phyloP scores from a whole-genome alignment of 768 basidiomycete species.

The Antrodiella citrinella region DNA sequence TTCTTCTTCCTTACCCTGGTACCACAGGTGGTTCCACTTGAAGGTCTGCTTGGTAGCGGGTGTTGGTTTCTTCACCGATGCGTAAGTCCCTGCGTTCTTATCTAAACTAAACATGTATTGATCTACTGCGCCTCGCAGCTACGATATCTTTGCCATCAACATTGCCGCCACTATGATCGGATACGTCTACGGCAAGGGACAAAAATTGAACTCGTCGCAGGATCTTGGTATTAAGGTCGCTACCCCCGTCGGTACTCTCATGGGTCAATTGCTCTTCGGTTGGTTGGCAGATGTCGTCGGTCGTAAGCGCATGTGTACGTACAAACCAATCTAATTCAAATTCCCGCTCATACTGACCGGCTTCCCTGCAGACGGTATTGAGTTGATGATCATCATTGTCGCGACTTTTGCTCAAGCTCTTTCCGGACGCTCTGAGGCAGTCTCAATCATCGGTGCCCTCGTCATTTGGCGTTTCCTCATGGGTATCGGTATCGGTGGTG shows the following conservation, averaged over 20 bases:
- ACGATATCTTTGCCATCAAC: constrained; percentile 36
- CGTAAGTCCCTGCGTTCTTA: constrained; percentile 12
- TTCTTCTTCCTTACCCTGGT: neutral
- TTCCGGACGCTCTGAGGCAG: constrained; percentile 27
- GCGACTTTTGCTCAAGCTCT: constrained; percentile 32
- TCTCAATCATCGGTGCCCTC: constrained; percentile 34
- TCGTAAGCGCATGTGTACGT: constrained; percentile 30
- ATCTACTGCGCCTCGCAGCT: constrained; percentile 11
- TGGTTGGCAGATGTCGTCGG: constrained; percentile 38
- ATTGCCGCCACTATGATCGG: constrained; percentile 39
- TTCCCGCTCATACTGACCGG: neutral
- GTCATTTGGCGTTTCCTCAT: constrained; percentile 38
- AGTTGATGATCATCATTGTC: constrained; percentile 31
- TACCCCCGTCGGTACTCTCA: constrained; percentile 31
- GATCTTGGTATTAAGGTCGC: constrained; percentile 39
- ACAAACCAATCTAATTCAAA: neutral
- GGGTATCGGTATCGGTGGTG: constrained; percentile 38
- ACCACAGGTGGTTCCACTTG: constrained; percentile 39
- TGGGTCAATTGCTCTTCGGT: constrained; percentile 37
- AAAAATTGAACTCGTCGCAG: constrained; percentile 32
- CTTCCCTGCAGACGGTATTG: constrained; percentile 33
- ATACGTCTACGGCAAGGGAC: constrained; percentile 29
- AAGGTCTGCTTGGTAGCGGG: constrained; percentile 33
- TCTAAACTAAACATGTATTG: neutral
- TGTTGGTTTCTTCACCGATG: constrained; percentile 24